Evolutionary conservation across 139 green algal genomes (phyloP).

Genomic region (Limnomonas spitsbergensis): DNA sequence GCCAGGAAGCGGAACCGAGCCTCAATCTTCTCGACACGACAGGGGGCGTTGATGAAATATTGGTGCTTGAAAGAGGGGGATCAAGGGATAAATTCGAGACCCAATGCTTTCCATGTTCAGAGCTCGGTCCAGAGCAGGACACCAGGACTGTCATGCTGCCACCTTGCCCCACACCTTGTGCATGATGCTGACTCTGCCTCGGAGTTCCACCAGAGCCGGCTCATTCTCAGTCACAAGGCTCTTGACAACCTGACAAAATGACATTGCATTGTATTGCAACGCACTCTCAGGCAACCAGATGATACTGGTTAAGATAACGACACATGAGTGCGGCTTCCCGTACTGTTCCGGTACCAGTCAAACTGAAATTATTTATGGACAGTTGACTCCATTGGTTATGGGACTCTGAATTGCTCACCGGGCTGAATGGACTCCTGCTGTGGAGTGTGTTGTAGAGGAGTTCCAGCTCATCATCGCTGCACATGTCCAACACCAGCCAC

Average conservation of each 20-base stretch:
- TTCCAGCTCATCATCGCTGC: conserved; percentile 73
- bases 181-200: conserved; percentile 45
- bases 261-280: not conserved
- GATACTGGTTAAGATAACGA: too few relatives aligned
- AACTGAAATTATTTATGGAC: too few relatives aligned
- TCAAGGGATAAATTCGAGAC: too few relatives aligned
- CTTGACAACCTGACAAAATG: conserved; percentile 19
- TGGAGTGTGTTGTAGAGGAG: conserved; percentile 37
- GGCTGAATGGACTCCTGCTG: conserved; percentile 29
- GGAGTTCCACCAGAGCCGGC: conserved; percentile 27
- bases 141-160: too few relatives aligned
- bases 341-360: too few relatives aligned
- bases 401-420: too few relatives aligned
- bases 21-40: conserved; percentile 51
- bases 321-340: too few relatives aligned
- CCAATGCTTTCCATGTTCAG: too few relatives aligned
- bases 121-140: too few relatives aligned
- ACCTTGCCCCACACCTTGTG: conserved; percentile 38
- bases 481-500: conserved; percentile 68
- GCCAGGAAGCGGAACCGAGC: conserved; percentile 76
- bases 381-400: too few relatives aligned
- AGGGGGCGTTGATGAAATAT: not conserved
- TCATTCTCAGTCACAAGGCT: conserved; percentile 49
- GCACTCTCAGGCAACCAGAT: too few relatives aligned
- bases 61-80: too few relatives aligned